Base-by-base conservation (phyloP, 257 asterid genomes). In the Capsicum rhomboideum region DNA sequence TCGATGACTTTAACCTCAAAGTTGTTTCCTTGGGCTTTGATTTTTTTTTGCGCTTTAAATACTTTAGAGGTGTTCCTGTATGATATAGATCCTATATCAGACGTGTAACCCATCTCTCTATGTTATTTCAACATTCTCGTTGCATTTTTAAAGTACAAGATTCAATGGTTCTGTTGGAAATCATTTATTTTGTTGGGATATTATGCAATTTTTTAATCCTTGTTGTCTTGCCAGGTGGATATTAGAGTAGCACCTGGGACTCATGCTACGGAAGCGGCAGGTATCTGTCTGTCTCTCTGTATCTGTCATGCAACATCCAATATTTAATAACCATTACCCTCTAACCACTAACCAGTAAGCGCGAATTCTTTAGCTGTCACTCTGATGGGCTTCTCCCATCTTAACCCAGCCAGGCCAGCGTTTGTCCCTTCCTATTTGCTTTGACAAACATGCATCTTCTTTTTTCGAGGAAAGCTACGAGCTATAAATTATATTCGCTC, bases 241-340 rank as follows among this genome's bases (percentile, higher is more conserved):
- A 96, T 96, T 87, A 93, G 95, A 88, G 93, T 96, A 40, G 99
- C 98, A 26, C 98, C 98, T 81, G 98, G 98, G 79, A 85, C 92
- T 86, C 99, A 94, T 91, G 96, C 96, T 44, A 92, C 98, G 0
- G 99, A 96, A 90, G 99, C 94, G 90, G 95, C 98, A 94, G 99
- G 99, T 96, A 69, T 85, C 82, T 85, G 86, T 90, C 86, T 82
- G 71, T 83, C 84, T 59, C 82, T 82, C 82, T 79, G 56, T 78
- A 72, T 84, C 83, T 9, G 2, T 59, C 78, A 40, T 69, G 31
- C 77, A 40, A 2, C 54, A 40, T 40, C 54, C 28, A 34, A 31
- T 34, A 34, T 9, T 7, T 68, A 68, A 6, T 72, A 0, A 44
- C 4, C 4, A 34, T 34, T 34, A 34, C 40, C 40, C 40, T 0